A percentile compares a stretch with the other conserved stretches of the same genome.
Evolutionary conservation across 192 early-diverging fungal species (phyloP).

Genomic region (Allomyces macrogynus): DNA sequence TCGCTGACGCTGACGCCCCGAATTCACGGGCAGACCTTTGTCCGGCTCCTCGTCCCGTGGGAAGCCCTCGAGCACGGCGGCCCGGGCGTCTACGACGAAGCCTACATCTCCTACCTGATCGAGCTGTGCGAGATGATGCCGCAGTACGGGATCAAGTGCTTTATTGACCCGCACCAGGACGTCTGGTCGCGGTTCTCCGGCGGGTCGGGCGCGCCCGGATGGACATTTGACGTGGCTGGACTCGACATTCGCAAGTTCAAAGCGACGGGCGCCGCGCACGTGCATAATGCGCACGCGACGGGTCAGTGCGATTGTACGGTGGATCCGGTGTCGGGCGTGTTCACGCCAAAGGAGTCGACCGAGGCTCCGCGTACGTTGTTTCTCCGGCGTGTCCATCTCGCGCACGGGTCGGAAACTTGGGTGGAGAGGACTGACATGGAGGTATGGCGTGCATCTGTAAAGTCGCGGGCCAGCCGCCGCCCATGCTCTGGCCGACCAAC

Average conservation of each 20-base stretch:
- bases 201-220: conserved; percentile 67
- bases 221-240: conserved; percentile 69
- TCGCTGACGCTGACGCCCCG: too few species aligned
- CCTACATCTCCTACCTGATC: conserved; percentile 56
- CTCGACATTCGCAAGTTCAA: conserved; percentile 54
- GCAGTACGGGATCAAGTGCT: conserved; percentile 58
- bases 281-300: conserved; percentile 41
- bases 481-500: conserved; percentile 70
- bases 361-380: conserved; percentile 7
- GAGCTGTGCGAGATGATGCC: conserved; percentile 40
- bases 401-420: too few species aligned
- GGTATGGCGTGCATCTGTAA: too few species aligned
- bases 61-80: conserved; percentile 60
- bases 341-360: background rate
- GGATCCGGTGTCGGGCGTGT: background rate
- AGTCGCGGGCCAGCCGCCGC: conserved; percentile 1
- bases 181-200: conserved; percentile 59
- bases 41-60: conserved; percentile 59
- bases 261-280: conserved; percentile 52
- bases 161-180: conserved; percentile 80
- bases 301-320: background rate
- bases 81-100: conserved; percentile 64
- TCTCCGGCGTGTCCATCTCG: too few species aligned
- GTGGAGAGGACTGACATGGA: too few species aligned
- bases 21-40: conserved; percentile 47